phyloP scores from a whole-genome alignment of 176 grass and related monocot genomes.

The Phragmites australis region DNA sequence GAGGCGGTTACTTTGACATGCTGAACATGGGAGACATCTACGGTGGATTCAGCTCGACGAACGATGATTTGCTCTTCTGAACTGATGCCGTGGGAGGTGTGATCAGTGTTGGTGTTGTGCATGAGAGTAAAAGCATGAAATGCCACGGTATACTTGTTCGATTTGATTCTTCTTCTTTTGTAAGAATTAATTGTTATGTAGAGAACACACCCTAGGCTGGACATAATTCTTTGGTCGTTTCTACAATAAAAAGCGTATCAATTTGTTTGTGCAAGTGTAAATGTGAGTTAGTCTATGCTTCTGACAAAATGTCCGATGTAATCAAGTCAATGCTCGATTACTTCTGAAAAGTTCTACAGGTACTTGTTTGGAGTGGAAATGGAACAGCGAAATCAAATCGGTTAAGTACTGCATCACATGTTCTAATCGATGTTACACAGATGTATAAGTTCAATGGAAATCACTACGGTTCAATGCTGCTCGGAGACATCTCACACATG shows the following conservation, averaged over 20 bases:
- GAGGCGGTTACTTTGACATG: constrained; percentile 65
- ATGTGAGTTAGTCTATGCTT: neutral
- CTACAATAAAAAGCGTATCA: constrained; percentile 36
- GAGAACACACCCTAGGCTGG: constrained; percentile 44
- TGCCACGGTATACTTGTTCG: constrained; percentile 27
- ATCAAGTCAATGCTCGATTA: neutral
- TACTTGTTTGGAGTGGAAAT: neutral
- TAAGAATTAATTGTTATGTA: constrained; percentile 37
- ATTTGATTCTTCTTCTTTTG: constrained; percentile 45
- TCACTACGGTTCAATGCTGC: neutral
- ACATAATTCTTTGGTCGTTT: constrained; percentile 52
- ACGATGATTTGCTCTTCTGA: constrained; percentile 72
- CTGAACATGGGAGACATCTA: constrained; percentile 68
- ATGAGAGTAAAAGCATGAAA: constrained; percentile 36
- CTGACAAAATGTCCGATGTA: neutral
- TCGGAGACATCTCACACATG: neutral
- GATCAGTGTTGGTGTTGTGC: constrained; percentile 1
- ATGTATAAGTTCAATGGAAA: neutral
- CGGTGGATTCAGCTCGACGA: constrained; percentile 51
- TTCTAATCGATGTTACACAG: neutral
- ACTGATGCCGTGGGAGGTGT: neutral
- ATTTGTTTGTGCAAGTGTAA: constrained; percentile 39
- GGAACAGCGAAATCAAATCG: neutral
- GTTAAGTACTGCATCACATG: neutral
- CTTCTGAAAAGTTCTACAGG: neutral